Evolutionary conservation across 306 rosid species (phyloP), one percentile per base, ranked within the genome.

Genomic region (Vigna trinervia): DNA sequence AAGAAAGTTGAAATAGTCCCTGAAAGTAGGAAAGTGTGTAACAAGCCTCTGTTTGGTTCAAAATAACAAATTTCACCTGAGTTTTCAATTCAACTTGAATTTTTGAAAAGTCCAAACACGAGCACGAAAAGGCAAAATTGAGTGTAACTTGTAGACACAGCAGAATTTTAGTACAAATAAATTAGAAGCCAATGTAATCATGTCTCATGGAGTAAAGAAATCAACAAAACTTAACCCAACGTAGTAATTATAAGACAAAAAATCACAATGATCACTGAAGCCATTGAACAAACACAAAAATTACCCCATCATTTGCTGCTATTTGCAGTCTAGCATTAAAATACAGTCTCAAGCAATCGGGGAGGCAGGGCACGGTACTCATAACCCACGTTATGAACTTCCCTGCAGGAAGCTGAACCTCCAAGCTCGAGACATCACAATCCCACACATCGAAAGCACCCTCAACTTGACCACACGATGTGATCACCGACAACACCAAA

Each of bases 361-460:
- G 83, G 58, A 92, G 92, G 85, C 86, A 74, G 1, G 96, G 92
- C 69, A 89, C 85, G 5, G 93, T 86, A 56, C 81, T 84, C 86
- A 88, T 66, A 58, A 85, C 89, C 98, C 98, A 94, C 13, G 90
- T 74, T 41, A 82, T 66, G 86, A 94, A 89, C 85, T 88, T 90
- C 67, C 91, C 96, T 1, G 81, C 84, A 41, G 95, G 92, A 75
- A 94, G 78, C 65, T 88, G 78, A 80, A 83, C 85, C 70, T 88
- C 92, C 87, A 87, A 82, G 47, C 85, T 84, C 38, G 78, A 78
- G 47, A 90, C 3, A 54, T 92, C 78, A 72, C 91, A 79, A 26
- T 89, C 88, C 95, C 92, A 89, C 6, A 79, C 81, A 83, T 88
- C 80, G 60, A 90, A 76, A 6, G 81, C 78, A 56, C 82, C 72